Evolutionary conservation across 805 yeast genomes (phyloP), one percentile per base, ranked within the genome.

Genomic region (Yamadazyma tumulicola): DNA sequence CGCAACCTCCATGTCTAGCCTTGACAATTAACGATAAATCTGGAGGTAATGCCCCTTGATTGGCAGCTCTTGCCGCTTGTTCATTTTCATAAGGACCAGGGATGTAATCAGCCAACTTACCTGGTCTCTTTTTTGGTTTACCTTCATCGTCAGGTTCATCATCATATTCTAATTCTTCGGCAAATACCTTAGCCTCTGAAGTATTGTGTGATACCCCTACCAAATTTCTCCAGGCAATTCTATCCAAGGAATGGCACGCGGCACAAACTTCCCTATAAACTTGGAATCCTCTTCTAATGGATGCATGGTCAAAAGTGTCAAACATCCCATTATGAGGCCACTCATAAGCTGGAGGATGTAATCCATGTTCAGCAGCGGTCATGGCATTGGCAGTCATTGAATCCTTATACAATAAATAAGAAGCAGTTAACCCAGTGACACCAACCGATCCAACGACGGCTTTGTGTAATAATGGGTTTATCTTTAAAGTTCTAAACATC

Each of bases 191-290:
- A 52, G 81, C 96, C 69, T 93, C 98, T 46, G 78, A 55, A 54
- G 86, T 75, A 39, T 94, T 79, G 74, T 91, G 97, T 32, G 96
- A 84, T 27, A 93, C 98, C 65, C 94, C 98, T 48, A 93, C 96
- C 55, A 93, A 69, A 55, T 89, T 84, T 79, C 98, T 87, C 98
- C 98, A 93, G 28, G 97, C 96, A 49, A 93, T 83, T 74, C 96
- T 80, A 63, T 89, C 91, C 55, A 93, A 71, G 22, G 98, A 91
- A 71, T 93, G 98, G 69, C 98, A 93, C 37, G 97, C 93, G 42
- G 98, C 95, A 76, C 98, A 93, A 36, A 93, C 98, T 71, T 93
- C 98, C 67, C 88, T 82, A 77, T 93, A 93, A 43, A 93, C 98
- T 64, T 87, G 97, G 81, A 83, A 93, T 52, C 98, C 98, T 78